Base-by-base conservation (phyloP, 2,329 filamentous ascomycete genomes). In the Botryotinia calthae region DNA sequence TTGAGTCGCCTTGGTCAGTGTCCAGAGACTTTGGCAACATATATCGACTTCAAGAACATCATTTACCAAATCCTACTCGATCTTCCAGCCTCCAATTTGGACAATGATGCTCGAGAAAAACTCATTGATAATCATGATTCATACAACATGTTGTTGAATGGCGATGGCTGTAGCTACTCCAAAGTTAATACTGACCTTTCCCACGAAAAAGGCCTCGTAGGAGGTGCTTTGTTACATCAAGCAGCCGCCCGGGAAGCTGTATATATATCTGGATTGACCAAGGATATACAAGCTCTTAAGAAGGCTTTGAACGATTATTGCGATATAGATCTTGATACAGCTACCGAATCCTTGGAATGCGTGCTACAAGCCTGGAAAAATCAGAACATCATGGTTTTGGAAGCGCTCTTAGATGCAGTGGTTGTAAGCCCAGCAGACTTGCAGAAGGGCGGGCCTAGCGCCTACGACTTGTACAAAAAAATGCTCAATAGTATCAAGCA, bases 1-100 rank as follows among this genome's bases (percentile, higher is more conserved):
- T 46, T 61, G 18, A 18, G 46, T 22, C 7, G n/a, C 34, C 46
- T 48, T 59, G 22, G 28, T 62, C 16, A 44, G 20, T 71, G 48
- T 37, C 68, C 72, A 20, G 71, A 73, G 12, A 72, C 82, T 34
- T 73, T 77, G 54, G 79, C 80, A 12, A 81, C 80, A 14, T 82
- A 80, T 46, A 75, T 81, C 37, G 82, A 82, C 34, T 76, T 82
- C 46, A 71, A 79, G 37, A 79, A 76, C 56, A 78, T 79, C 56
- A 48, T 82, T 51, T 75, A 76, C 6, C 67, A 63, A 42, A 65
- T 72, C 73, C 31, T 74, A 4, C 31, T 73, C 37, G 63, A 4
- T 25, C 62, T 40, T 34, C 18, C 7, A 56, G 51, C 16, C 59
- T 54, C 25, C n/a, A 42, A 16, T 51, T 12, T 56, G 4, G 20